phyloP scores from a whole-genome alignment of 2,329 filamentous ascomycete species.

The Onygenales sp. region DNA sequence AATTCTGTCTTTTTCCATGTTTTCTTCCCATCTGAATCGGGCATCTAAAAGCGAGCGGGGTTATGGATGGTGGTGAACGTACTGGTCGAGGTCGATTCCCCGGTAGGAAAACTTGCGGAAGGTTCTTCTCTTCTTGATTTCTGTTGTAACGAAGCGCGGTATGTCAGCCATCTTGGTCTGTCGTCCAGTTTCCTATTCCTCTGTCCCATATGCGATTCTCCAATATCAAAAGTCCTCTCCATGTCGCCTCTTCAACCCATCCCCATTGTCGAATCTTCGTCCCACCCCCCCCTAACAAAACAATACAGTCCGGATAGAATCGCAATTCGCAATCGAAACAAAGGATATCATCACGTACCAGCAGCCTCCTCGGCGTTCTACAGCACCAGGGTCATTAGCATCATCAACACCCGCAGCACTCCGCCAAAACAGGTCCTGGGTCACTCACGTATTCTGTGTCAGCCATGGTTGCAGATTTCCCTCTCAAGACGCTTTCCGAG shows the following conservation, averaged over 20 bases:
- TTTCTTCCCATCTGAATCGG: conserved; percentile 7
- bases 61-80: conserved; percentile 38
- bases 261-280: not conserved
- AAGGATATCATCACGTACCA: conserved; percentile 42
- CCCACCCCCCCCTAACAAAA: not conserved
- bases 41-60: not conserved
- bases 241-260: not conserved
- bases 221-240: not conserved
- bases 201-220: not conserved
- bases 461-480: conserved; percentile 63
- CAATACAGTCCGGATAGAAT: not conserved
- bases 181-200: conserved; percentile 2
- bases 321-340: conserved; percentile 9
- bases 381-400: conserved; percentile 26
- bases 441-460: conserved; percentile 76
- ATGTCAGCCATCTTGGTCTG: conserved; percentile 13
- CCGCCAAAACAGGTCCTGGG: conserved; percentile 11
- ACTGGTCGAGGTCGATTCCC: conserved; percentile 99
- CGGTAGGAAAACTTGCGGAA: conserved; percentile 99
- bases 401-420: conserved; percentile 9
- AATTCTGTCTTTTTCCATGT: conserved; percentile 21
- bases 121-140: conserved; percentile 99
- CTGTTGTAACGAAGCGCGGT: conserved; percentile 41
- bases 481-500: conserved; percentile 36
- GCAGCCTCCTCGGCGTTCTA: conserved; percentile 97